A percentile compares a stretch with the other conserved stretches of the same genome.
Conservation (phyloP, 352 stramenopile genomes). For the Globisporangium apiculatum region DNA sequence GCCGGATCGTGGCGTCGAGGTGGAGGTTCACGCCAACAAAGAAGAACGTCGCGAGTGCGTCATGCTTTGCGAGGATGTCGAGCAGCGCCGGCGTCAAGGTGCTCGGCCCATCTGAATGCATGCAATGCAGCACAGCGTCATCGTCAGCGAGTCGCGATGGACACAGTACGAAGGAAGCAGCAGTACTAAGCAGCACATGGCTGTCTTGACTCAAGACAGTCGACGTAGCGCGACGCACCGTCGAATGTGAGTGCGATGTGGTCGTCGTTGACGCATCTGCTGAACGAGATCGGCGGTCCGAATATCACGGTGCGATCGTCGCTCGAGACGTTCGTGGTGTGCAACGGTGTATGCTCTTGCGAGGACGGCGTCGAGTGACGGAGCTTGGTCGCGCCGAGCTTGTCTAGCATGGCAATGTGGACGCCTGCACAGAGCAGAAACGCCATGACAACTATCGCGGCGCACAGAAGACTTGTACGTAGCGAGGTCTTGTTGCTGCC, state of each 20-base stretch:
- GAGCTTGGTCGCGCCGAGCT: not conserved
- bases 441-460: not conserved
- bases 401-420: not conserved
- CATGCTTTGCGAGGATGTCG: constrained; percentile 3
- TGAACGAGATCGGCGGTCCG: constrained; percentile 2
- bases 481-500: not conserved
- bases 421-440: not conserved
- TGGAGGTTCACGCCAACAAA: constrained; percentile 9
- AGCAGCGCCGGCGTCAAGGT: constrained; percentile 5
- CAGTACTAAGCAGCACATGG: not conserved
- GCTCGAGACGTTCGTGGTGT: not conserved
- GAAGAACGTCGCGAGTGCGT: constrained; percentile 8
- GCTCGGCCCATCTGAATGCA: constrained; percentile 4
- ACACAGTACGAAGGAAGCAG: not conserved
- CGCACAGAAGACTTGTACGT: not conserved
- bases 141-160: not conserved
- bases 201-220: not conserved
- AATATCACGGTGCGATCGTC: not conserved
- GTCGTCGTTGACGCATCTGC: not conserved
- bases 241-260: constrained; percentile 11
- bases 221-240: constrained; percentile 1
- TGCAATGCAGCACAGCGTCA: not conserved
- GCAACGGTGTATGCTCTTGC: not conserved
- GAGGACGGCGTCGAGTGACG: not conserved
- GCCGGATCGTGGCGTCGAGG: constrained; percentile 1